These are phyloP conservation scores for Dacryopinax primogenitus DNA, from an alignment of 768 basidiomycete genomes.

Conservation along the genomic window DNA sequence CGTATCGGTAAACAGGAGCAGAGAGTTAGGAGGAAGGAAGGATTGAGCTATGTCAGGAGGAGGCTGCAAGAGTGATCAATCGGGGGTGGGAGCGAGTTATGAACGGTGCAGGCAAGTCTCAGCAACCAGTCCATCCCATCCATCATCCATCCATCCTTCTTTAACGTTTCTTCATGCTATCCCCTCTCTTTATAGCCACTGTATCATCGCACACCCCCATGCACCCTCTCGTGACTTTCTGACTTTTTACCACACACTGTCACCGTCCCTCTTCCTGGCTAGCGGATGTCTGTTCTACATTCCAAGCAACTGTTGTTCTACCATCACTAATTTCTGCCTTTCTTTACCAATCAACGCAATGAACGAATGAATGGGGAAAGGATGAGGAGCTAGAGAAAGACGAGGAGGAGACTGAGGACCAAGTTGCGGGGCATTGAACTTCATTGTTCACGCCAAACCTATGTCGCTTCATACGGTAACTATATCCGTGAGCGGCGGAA, in stretches of 20 bases:
- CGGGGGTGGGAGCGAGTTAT: background rate
- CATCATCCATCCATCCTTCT: background rate
- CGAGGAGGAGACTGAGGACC: no score
- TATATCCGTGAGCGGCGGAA: no score
- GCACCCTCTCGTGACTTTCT: background rate
- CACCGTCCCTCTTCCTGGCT: background rate
- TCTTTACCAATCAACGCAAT: background rate
- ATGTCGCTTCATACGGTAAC: no score
- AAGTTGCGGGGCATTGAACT: no score
- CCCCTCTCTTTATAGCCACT: no score
- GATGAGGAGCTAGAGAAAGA: background rate
- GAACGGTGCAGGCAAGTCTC: background rate
- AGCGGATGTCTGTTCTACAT: background rate
- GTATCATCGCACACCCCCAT: no score
- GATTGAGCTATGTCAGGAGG: background rate
- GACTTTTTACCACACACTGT: no score
- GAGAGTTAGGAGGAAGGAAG: background rate
- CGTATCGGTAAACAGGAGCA: no score
- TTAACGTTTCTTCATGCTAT: no score
- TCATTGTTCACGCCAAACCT: no score
- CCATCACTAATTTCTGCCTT: background rate
- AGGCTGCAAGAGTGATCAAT: background rate
- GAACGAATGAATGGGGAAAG: constrained; percentile 8
- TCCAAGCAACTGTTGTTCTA: constrained; percentile 3
- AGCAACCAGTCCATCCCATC: background rate